These are phyloP conservation scores for Buxus sempervirens DNA, from an alignment of 164 flowering plant species.

Conservation along the genomic window DNA sequence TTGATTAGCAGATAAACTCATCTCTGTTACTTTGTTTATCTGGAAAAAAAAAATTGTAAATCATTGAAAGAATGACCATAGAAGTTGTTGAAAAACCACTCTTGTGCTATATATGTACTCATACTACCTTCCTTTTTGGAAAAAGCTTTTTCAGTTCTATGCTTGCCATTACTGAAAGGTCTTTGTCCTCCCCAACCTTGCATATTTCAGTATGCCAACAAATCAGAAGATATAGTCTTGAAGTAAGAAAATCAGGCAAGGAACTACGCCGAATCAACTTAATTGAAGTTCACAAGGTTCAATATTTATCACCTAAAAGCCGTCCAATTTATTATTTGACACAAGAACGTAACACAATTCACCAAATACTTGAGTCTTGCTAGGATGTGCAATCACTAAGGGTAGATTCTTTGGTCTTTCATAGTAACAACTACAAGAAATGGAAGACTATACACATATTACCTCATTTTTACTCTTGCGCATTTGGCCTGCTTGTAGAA, in stretches of 20 bases:
- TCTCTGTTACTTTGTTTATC: slow-evolving; percentile 72
- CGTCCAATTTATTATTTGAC: too few species aligned
- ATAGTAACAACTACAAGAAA: too few species aligned
- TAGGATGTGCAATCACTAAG: too few species aligned
- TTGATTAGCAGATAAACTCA: slow-evolving; percentile 83
- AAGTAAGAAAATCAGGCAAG: not conserved
- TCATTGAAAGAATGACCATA: not conserved
- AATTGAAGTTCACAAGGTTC: too few species aligned
- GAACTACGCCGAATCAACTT: not conserved
- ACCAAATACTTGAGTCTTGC: too few species aligned
- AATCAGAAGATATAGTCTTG: not conserved
- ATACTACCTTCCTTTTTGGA: slow-evolving; percentile 64
- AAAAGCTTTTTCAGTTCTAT: slow-evolving; percentile 77
- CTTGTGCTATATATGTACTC: not conserved
- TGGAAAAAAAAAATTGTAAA: slow-evolving; percentile 25
- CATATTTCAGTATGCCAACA: slow-evolving; percentile 2
- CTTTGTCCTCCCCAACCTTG: slow-evolving; percentile 78
- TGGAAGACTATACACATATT: not conserved
- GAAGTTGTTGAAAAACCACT: not conserved
- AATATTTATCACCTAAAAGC: too few species aligned
- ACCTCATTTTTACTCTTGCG: not conserved
- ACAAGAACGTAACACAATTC: too few species aligned
- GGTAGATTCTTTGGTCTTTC: too few species aligned
- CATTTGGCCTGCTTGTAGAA: not conserved
- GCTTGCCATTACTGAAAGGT: slow-evolving; percentile 49